A percentile compares a stretch with the other conserved stretches of the same genome.
Conservation (phyloP, 192 early-diverging fungal species). For the Coemansia sp. region DNA sequence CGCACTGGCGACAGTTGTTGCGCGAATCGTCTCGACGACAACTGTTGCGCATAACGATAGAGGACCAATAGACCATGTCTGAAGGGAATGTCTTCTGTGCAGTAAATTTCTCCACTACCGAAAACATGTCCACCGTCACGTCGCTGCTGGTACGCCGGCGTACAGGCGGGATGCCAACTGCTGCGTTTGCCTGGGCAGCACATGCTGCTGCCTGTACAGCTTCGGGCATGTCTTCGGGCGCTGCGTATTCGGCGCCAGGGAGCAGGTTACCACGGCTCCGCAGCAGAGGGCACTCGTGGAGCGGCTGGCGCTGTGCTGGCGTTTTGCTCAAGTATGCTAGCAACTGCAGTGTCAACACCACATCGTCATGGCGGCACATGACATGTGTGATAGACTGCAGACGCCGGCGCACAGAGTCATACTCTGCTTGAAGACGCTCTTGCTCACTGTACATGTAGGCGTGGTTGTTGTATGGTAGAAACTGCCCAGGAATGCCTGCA, state of each 20-base stretch:
- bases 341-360: slow-evolving; percentile 78
- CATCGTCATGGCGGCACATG: slow-evolving; percentile 77
- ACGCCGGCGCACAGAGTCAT: slow-evolving; percentile 31
- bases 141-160: slow-evolving; percentile 24
- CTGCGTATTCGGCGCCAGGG: slow-evolving; percentile 21
- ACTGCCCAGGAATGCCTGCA: slow-evolving; percentile 17
- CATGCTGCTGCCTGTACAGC: slow-evolving; percentile 34
- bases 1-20: slow-evolving; percentile 73
- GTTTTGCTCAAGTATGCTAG: slow-evolving; percentile 90
- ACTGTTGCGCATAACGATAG: slow-evolving; percentile 77
- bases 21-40: slow-evolving; percentile 73
- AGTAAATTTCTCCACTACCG: slow-evolving; percentile 73
- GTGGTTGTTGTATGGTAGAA: slow-evolving; percentile 33
- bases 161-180: slow-evolving; percentile 26
- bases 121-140: slow-evolving; percentile 64
- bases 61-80: slow-evolving; percentile 67
- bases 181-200: slow-evolving; percentile 26
- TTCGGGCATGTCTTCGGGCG: slow-evolving; percentile 24
- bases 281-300: slow-evolving; percentile 48
- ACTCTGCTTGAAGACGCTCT: slow-evolving; percentile 45
- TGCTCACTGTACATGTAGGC: slow-evolving; percentile 48
- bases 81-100: slow-evolving; percentile 61
- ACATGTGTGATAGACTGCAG: slow-evolving; percentile 53
- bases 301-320: slow-evolving; percentile 66
- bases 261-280: slow-evolving; percentile 2